Evolutionary conservation across 352 stramenopile genomes (phyloP).

Genomic region (Phytophthora tubulina): DNA sequence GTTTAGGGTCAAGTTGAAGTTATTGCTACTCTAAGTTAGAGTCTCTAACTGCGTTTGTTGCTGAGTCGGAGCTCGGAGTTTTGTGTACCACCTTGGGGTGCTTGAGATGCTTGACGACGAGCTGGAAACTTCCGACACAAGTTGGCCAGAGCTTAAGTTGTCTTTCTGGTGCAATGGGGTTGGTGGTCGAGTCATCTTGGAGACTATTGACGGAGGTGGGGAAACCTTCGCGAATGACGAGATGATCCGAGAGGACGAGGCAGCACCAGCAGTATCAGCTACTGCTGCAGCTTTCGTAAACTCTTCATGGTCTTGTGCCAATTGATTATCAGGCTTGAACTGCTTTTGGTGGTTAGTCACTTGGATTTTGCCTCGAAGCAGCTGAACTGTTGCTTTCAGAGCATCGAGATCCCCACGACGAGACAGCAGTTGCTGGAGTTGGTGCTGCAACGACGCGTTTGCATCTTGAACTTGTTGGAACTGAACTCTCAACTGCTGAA

Average conservation of each 20-base stretch:
- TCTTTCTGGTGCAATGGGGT: conserved; percentile 25
- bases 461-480: conserved; percentile 47
- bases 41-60: conserved; percentile 13
- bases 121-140: conserved; percentile 14
- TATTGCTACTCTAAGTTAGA: background rate
- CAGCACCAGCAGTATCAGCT: background rate
- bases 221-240: conserved; percentile 42
- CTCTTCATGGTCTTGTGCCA: background rate
- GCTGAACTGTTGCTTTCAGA: conserved; percentile 66
- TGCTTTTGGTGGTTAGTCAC: conserved; percentile 35
- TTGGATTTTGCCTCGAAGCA: conserved; percentile 43
- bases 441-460: conserved; percentile 62
- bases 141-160: background rate
- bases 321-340: conserved; percentile 2
- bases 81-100: conserved; percentile 73
- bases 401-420: conserved; percentile 69
- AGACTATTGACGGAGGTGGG: conserved; percentile 44
- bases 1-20: conserved; percentile 4
- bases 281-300: conserved; percentile 7
- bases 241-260: conserved; percentile 1
- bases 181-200: conserved; percentile 63
- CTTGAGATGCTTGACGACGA: conserved; percentile 34
- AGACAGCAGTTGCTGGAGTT: conserved; percentile 75
- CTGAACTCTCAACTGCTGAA: conserved; percentile 58
- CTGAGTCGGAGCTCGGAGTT: conserved; percentile 46